phyloP scores from a whole-genome alignment of 176 grass and related monocot species.

The Pontederia paniculata region DNA sequence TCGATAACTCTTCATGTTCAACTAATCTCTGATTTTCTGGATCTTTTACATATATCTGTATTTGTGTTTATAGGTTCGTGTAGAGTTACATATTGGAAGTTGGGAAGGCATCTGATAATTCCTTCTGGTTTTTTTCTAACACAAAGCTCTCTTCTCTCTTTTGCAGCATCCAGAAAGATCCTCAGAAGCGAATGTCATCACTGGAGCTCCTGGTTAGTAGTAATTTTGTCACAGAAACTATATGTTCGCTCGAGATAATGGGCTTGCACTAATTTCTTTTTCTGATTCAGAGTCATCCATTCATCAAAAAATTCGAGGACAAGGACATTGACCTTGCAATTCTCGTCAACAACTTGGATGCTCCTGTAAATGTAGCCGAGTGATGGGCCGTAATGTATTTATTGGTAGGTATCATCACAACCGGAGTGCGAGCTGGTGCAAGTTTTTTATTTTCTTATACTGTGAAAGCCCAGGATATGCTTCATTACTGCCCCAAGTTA shows the following conservation, averaged over 20 bases:
- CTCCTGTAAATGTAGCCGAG: conserved; percentile 60
- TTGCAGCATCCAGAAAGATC: conserved; percentile 82
- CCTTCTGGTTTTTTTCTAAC: neutral
- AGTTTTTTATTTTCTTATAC: too few relatives aligned
- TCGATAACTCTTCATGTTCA: too few relatives aligned
- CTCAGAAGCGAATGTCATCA: conserved; percentile 52
- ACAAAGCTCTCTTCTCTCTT: neutral
- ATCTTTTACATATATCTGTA: too few relatives aligned
- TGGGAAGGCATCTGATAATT: too few relatives aligned
- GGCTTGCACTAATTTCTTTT: neutral
- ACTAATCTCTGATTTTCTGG: neutral
- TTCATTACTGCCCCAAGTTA: too few relatives aligned
- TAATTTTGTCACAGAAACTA: neutral
- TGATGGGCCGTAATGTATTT: conserved; percentile 19
- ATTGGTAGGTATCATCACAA: too few relatives aligned
- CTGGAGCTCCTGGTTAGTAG: conserved; percentile 75
- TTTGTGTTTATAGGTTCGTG: neutral
- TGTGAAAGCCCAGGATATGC: too few relatives aligned
- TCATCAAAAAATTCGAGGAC: conserved; percentile 93
- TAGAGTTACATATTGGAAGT: too few relatives aligned
- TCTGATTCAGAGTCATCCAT: conserved; percentile 58
- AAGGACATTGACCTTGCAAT: conserved; percentile 75
- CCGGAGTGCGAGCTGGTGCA: too few relatives aligned
- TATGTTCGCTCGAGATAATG: too few relatives aligned
- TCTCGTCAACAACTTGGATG: conserved; percentile 56